A percentile compares a stretch with the other conserved stretches of the same genome.
phyloP scores from a whole-genome alignment of 1,139 yeast species.

The Saccharomyces hybrid region DNA sequence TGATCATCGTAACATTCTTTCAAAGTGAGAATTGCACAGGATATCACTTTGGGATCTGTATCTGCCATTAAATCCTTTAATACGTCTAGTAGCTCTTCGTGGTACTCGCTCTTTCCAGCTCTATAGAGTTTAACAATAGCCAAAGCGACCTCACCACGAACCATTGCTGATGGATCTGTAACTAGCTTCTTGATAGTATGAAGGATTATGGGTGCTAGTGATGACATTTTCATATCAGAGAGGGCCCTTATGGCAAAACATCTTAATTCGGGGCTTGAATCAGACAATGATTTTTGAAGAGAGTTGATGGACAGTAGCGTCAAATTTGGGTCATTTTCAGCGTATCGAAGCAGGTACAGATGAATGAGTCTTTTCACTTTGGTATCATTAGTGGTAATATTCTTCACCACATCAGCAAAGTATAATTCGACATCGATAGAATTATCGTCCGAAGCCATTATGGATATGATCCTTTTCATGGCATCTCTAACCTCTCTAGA shows the following conservation, averaged over 20 bases:
- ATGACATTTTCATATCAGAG: conserved; percentile 70
- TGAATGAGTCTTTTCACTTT: conserved; percentile 73
- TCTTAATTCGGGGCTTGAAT: conserved; percentile 59
- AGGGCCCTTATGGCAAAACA: conserved; percentile 72
- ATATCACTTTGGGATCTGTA: conserved; percentile 56
- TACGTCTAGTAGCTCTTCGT: conserved; percentile 42
- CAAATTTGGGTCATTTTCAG: conserved; percentile 79
- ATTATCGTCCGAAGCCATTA: conserved; percentile 55
- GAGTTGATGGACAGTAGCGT: conserved; percentile 86
- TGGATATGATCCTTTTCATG: conserved; percentile 63
- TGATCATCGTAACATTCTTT: conserved; percentile 46
- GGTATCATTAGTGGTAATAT: conserved; percentile 63
- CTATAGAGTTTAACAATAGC: conserved; percentile 61
- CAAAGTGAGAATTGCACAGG: conserved; percentile 57
- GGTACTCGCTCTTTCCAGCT: conserved; percentile 29
- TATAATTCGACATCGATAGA: conserved; percentile 36
- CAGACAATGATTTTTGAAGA: conserved; percentile 73
- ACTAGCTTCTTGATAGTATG: conserved; percentile 64
- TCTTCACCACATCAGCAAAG: conserved; percentile 82
- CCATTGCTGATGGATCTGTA: conserved; percentile 68
- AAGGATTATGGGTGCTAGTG: conserved; percentile 70
- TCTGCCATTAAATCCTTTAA: conserved; percentile 56
- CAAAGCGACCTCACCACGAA: conserved; percentile 71
- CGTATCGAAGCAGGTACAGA: conserved; percentile 66
- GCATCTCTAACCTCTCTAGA: conserved; percentile 71